A percentile compares a stretch with the other conserved stretches of the same genome.
Evolutionary conservation across 2,329 filamentous ascomycete species (phyloP).

Genomic region (Cercospora zeina): DNA sequence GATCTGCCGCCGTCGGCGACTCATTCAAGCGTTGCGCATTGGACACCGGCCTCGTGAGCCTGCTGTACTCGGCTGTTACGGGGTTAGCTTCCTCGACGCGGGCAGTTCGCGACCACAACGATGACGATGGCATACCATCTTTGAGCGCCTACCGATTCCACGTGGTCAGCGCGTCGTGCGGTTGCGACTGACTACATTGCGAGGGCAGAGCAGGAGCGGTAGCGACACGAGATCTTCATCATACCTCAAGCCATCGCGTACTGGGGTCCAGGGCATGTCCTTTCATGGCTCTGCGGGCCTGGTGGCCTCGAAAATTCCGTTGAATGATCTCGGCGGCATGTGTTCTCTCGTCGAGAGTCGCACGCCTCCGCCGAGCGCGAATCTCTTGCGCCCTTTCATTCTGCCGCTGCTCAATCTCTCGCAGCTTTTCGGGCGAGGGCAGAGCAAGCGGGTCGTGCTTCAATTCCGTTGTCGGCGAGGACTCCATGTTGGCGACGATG

Average conservation of each 20-base stretch:
- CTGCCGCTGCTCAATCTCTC: constrained; percentile 41
- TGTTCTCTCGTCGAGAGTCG: constrained; percentile 20
- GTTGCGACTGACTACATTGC: neutral
- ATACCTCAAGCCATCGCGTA: constrained; percentile 69
- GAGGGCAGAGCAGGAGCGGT: neutral
- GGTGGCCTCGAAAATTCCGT: constrained; percentile 75
- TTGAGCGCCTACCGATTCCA: constrained; percentile 35
- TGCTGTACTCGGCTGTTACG: constrained; percentile 54
- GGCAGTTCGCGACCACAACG: constrained; percentile 12
- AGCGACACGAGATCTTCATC: constrained; percentile 30
- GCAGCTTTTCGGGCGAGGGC: constrained; percentile 38
- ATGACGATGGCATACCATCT: constrained; percentile 34
- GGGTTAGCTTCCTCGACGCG: constrained; percentile 26
- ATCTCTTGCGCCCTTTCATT: constrained; percentile 36
- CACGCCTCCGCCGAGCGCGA: constrained; percentile 22
- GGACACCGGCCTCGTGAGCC: constrained; percentile 51
- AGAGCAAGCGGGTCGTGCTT: constrained; percentile 30
- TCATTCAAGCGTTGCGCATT: constrained; percentile 40
- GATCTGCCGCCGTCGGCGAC: constrained; percentile 18
- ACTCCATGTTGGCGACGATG: constrained; percentile 6
- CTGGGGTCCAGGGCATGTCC: constrained; percentile 69
- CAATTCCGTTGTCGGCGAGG: constrained; percentile 14
- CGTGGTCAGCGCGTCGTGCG: constrained; percentile 12
- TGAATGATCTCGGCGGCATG: constrained; percentile 42
- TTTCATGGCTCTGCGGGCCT: constrained; percentile 67